Percentiles rank a stretch among this genome's conserved stretches.
Evolutionary conservation across 495 filamentous ascomycete genomes (phyloP).

Genomic region (Talaromyces thailandensis): DNA sequence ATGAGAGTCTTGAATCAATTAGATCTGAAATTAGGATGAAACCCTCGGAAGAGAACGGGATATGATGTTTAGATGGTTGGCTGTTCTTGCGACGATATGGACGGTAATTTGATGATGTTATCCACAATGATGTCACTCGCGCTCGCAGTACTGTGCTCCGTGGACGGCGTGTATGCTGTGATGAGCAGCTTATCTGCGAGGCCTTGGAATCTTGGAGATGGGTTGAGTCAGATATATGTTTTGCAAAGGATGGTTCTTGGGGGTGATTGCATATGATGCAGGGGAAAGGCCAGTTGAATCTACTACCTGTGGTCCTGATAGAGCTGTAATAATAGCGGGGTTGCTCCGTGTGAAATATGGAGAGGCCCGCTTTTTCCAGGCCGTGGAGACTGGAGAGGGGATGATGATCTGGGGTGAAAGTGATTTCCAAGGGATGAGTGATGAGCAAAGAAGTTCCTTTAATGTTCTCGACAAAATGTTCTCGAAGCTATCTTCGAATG

Average conservation of each 20-base stretch:
- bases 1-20: neutral
- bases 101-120: neutral
- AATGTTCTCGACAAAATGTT: neutral
- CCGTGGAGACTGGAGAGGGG: neutral
- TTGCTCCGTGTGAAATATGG: neutral
- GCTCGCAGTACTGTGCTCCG: neutral
- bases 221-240: neutral
- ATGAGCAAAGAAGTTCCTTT: neutral
- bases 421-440: neutral
- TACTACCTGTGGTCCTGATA: no score
- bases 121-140: neutral
- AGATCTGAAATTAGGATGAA: neutral
- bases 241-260: neutral
- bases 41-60: neutral
- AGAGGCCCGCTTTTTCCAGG: neutral
- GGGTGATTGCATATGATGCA: neutral
- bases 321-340: neutral
- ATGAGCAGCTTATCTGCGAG: neutral
- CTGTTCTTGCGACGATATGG: neutral
- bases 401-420: neutral
- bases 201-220: neutral
- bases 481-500: neutral
- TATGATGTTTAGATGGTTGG: neutral
- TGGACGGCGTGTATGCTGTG: neutral
- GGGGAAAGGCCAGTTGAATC: no score